Evolutionary conservation across 805 yeast species (phyloP).

Genomic region (Hanseniaspora valbyensis): DNA sequence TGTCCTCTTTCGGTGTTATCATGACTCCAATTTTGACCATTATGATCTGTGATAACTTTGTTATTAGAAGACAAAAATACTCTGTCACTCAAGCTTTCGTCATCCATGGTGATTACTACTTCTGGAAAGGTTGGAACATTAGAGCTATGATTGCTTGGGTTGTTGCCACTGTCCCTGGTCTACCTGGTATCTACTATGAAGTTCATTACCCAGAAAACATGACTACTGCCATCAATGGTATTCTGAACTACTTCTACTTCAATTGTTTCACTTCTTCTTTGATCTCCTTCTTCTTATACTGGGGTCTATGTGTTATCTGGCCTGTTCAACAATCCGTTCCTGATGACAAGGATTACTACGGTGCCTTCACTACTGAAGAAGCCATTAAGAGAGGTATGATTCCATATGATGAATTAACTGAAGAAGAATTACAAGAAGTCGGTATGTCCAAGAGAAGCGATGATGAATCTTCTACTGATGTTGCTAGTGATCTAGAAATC

Average conservation of each 20-base stretch:
- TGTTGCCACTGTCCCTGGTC: conserved; percentile 36
- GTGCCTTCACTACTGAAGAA: conserved; percentile 31
- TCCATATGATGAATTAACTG: conserved; percentile 26
- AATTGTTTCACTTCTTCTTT: conserved; percentile 35
- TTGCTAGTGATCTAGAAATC: background rate
- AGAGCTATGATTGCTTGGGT: conserved; percentile 30
- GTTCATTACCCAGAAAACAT: conserved; percentile 25
- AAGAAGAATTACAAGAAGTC: conserved; percentile 15
- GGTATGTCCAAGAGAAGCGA: conserved; percentile 14
- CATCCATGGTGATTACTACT: conserved; percentile 30
- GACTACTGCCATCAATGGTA: conserved; percentile 26
- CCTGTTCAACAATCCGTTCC: conserved; percentile 30
- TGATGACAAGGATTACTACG: conserved; percentile 35
- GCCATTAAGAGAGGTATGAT: conserved; percentile 27
- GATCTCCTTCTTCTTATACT: conserved; percentile 32
- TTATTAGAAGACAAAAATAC: conserved; percentile 31
- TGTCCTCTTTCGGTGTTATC: conserved; percentile 32
- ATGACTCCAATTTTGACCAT: conserved; percentile 33
- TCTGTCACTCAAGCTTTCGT: conserved; percentile 27
- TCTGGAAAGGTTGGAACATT: conserved; percentile 32
- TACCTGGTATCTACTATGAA: conserved; percentile 39
- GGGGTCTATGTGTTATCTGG: conserved; percentile 28
- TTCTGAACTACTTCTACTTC: conserved; percentile 35
- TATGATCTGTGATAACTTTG: conserved; percentile 33
- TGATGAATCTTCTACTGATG: conserved; percentile 7